Conservation (phyloP, 2,329 filamentous ascomycete genomes). For the Trichoderma guizhouense region DNA sequence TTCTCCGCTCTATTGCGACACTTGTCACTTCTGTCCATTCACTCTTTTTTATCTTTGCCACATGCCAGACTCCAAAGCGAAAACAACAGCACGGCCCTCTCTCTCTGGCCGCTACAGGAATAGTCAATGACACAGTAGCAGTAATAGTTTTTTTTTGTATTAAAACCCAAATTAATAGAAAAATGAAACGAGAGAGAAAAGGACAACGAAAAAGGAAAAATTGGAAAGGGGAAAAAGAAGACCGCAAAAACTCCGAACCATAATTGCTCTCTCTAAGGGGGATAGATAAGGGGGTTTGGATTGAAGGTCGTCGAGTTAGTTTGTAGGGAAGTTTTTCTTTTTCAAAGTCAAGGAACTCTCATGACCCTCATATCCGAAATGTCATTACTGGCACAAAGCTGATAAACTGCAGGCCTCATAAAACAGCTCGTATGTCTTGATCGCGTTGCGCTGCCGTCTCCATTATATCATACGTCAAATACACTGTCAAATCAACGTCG, state of each 20-base stretch:
- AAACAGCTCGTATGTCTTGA: constrained; percentile 15
- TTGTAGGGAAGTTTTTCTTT: not conserved
- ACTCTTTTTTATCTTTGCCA: constrained; percentile 11
- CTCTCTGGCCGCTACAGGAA: constrained; percentile 4
- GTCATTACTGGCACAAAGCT: constrained; percentile 15
- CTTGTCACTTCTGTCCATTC: not conserved
- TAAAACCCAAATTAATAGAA: constrained; percentile 42
- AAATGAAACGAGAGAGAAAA: not conserved
- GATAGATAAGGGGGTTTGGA: constrained; percentile 16
- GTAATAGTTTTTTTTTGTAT: constrained; percentile 36
- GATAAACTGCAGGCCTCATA: constrained; percentile 6
- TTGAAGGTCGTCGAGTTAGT: constrained; percentile 19
- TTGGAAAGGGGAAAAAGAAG: constrained; percentile 28
- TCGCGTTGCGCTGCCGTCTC: constrained; percentile 18
- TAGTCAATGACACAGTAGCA: constrained; percentile 22
- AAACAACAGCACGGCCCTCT: not conserved
- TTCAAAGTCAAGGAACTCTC: constrained; percentile 1
- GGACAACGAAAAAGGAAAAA: constrained; percentile 35
- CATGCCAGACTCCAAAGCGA: constrained; percentile 11
- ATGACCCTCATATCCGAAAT: constrained; percentile 19
- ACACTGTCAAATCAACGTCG: constrained; percentile 4
- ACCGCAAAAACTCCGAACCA: constrained; percentile 49
- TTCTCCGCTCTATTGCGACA: not conserved
- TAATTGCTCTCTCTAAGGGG: constrained; percentile 37
- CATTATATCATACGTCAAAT: constrained; percentile 17